Conservation (phyloP, 2,329 filamentous ascomycete species). For the Xenoacremonium recifei region DNA sequence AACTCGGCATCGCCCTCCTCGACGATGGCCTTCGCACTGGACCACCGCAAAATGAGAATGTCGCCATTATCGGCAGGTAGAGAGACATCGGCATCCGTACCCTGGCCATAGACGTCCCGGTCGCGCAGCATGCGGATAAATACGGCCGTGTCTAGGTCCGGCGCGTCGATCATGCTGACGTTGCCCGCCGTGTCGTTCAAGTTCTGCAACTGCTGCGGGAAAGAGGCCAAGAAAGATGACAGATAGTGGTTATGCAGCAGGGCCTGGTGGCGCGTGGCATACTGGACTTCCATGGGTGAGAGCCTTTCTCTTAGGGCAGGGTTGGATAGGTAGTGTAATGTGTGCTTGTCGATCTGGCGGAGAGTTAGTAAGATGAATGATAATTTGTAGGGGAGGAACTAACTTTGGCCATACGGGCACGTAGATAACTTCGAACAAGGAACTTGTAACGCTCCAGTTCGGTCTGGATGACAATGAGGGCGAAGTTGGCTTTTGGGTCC, state of each 20-base stretch:
- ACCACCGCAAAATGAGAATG: slow-evolving; percentile 69
- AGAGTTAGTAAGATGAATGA: background rate
- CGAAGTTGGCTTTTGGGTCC: slow-evolving; percentile 89
- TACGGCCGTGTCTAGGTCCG: slow-evolving; percentile 79
- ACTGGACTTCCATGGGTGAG: slow-evolving; percentile 74
- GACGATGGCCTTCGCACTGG: slow-evolving; percentile 65
- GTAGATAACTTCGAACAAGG: slow-evolving; percentile 77
- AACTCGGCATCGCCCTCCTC: slow-evolving; percentile 56
- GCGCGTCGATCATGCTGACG: slow-evolving; percentile 87
- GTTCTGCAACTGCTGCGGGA: slow-evolving; percentile 75
- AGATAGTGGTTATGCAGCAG: slow-evolving; percentile 83
- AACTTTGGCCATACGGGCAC: slow-evolving; percentile 86
- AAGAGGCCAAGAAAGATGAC: slow-evolving; percentile 78
- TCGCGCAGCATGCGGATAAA: slow-evolving; percentile 74
- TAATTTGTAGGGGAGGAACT: background rate
- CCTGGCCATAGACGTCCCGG: slow-evolving; percentile 56
- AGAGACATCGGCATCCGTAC: slow-evolving; percentile 61
- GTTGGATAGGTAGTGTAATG: slow-evolving; percentile 68
- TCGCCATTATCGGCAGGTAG: slow-evolving; percentile 61
- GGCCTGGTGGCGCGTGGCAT: slow-evolving; percentile 81
- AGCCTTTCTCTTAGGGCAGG: slow-evolving; percentile 59
- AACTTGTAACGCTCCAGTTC: slow-evolving; percentile 95
- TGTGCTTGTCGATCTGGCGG: slow-evolving; percentile 69
- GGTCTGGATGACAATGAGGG: slow-evolving; percentile 91
- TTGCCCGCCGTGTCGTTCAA: slow-evolving; percentile 89